phyloP scores from a whole-genome alignment of 148 eudicot genomes.

The Talinum fruticosum region DNA sequence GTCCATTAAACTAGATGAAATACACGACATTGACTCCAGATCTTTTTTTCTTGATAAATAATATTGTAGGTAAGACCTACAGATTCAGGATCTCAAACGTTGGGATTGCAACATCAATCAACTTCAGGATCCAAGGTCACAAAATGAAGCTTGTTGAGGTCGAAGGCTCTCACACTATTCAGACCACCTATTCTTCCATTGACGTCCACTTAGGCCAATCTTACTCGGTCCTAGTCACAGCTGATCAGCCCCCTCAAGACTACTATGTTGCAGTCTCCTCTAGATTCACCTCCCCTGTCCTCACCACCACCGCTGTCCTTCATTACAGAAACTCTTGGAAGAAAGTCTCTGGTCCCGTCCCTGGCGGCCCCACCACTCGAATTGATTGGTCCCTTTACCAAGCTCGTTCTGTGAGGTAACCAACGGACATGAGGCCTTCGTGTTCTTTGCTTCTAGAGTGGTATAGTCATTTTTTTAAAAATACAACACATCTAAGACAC shows the following conservation, averaged over 20 bases:
- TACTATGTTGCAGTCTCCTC: slow-evolving; percentile 78
- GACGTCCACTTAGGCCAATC: slow-evolving; percentile 95
- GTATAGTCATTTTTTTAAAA: too few species aligned
- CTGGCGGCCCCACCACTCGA: slow-evolving; percentile 72
- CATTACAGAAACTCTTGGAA: slow-evolving; percentile 76
- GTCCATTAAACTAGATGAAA: too few species aligned
- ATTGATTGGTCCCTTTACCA: slow-evolving; percentile 66
- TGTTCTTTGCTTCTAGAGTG: too few species aligned
- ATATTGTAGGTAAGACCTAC: slow-evolving; percentile 68
- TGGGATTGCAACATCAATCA: slow-evolving; percentile 70
- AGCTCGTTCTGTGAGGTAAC: slow-evolving; percentile 74
- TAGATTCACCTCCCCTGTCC: slow-evolving; percentile 67
- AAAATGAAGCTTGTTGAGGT: slow-evolving; percentile 72
- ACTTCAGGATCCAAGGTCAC: slow-evolving; percentile 96
- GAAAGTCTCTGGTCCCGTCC: slow-evolving; percentile 63
- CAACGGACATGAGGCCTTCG: not conserved
- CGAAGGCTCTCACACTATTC: slow-evolving; percentile 93
- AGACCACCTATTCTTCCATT: slow-evolving; percentile 55
- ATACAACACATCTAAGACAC: too few species aligned
- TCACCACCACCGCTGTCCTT: slow-evolving; percentile 67
- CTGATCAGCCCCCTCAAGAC: slow-evolving; percentile 75
- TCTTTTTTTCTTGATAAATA: too few species aligned
- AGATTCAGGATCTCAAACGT: slow-evolving; percentile 94
- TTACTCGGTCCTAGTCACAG: slow-evolving; percentile 73
- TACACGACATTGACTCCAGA: too few species aligned